Conservation (phyloP, 495 filamentous ascomycete genomes). For the Aspergillus ostianus region DNA sequence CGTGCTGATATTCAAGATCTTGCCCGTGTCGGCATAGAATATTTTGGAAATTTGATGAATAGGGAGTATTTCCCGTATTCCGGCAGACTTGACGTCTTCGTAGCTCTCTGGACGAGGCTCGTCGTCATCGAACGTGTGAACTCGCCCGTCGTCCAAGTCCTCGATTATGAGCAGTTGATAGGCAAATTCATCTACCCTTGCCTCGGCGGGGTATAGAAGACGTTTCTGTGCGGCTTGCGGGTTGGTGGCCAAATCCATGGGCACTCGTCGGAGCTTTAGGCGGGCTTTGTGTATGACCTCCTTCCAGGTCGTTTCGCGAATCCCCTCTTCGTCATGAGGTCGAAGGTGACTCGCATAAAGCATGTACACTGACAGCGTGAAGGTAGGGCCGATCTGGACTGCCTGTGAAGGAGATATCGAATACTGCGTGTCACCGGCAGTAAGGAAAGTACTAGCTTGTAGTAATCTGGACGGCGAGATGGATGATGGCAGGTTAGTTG, state of each 20-base stretch:
- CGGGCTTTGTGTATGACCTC: conserved; percentile 95
- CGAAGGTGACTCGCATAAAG: conserved; percentile 80
- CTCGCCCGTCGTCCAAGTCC: conserved; percentile 86
- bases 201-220: conserved; percentile 46
- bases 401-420: conserved; percentile 57
- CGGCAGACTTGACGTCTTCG: conserved; percentile 70
- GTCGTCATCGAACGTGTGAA: conserved; percentile 75
- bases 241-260: conserved; percentile 39
- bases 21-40: conserved; percentile 95
- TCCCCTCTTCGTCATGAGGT: conserved; percentile 58
- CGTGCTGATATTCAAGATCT: conserved; percentile 84
- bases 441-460: conserved; percentile 92
- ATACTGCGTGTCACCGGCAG: conserved; percentile 84
- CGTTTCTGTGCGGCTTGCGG: conserved; percentile 16
- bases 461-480: conserved; percentile 89
- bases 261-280: conserved; percentile 69
- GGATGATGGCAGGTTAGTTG: conserved; percentile 71
- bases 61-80: conserved; percentile 80
- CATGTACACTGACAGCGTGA: conserved; percentile 94
- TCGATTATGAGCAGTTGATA: conserved; percentile 91
- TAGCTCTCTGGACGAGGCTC: conserved; percentile 60
- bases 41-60: conserved; percentile 93
- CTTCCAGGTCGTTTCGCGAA: conserved; percentile 87
- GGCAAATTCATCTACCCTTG: conserved; percentile 67
- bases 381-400: conserved; percentile 85